These are phyloP conservation scores for Piedraia hortae DNA, from an alignment of 2,329 filamentous ascomycete species.

Conservation along the genomic window DNA sequence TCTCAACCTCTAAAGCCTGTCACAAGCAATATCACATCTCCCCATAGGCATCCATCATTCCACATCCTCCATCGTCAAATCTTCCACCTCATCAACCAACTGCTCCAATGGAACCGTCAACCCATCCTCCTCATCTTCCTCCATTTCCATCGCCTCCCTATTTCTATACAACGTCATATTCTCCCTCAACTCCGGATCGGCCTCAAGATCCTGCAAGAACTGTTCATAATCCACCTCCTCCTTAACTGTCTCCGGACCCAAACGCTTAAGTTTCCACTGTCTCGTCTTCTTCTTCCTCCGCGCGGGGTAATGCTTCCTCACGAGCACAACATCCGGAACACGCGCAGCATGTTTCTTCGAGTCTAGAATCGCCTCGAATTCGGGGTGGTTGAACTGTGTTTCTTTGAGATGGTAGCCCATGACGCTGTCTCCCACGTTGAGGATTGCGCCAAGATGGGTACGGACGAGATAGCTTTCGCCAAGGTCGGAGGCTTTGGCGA, in stretches of 20 bases:
- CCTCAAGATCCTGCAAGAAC: conserved; percentile 90
- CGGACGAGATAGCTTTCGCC: conserved; percentile 71
- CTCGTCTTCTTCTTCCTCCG: conserved; percentile 45
- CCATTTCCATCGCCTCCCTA: conserved; percentile 24
- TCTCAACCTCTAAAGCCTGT: conserved; percentile 1
- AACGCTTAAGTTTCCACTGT: conserved; percentile 85
- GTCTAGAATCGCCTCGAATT: conserved; percentile 58
- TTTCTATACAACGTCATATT: conserved; percentile 69
- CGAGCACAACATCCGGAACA: conserved; percentile 76
- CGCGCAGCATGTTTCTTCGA: conserved; percentile 47
- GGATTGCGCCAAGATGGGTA: conserved; percentile 63
- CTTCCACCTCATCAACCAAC: conserved; percentile 76
- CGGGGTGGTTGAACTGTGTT: conserved; percentile 72
- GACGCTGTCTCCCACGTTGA: conserved; percentile 73
- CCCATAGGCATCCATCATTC: too few species aligned
- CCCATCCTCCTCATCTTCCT: conserved; percentile 24
- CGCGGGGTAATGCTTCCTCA: conserved; percentile 88
- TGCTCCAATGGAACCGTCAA: conserved; percentile 23
- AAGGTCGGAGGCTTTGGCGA: conserved; percentile 65
- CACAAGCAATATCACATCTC: too few species aligned
- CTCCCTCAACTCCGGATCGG: conserved; percentile 64
- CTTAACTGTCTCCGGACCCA: conserved; percentile 63
- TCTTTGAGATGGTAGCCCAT: conserved; percentile 83
- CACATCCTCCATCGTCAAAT: conserved; percentile 42
- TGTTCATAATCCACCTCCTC: conserved; percentile 88